Conservation (phyloP, 305 asterid species). For the Fraxinus platypoda region DNA sequence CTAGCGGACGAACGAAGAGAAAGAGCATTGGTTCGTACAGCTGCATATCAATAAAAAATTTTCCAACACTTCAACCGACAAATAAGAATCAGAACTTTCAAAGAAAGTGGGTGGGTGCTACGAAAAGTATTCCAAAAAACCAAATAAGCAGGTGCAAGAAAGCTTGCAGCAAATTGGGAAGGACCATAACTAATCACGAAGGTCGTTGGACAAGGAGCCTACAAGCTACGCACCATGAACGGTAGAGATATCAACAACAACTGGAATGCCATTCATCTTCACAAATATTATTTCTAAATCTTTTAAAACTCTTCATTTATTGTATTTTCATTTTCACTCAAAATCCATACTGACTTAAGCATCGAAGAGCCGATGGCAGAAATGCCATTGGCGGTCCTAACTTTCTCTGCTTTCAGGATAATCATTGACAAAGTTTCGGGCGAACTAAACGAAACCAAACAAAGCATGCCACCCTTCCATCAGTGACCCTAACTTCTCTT, state of each 20-base stretch:
- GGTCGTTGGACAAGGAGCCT: not conserved
- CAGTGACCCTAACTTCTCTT: too few relatives aligned
- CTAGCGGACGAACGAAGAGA: too few relatives aligned
- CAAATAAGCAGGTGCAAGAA: not conserved
- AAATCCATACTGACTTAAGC: too few relatives aligned
- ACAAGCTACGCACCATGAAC: not conserved
- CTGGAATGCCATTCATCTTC: too few relatives aligned
- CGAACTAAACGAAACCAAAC: not conserved
- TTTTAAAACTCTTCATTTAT: too few relatives aligned
- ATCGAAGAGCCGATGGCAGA: too few relatives aligned
- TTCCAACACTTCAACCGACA: not conserved
- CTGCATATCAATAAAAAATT: too few relatives aligned
- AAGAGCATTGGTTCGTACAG: not conserved
- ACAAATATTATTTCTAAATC: not conserved
- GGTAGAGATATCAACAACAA: not conserved
- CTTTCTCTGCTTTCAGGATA: too few relatives aligned
- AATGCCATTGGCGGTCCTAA: too few relatives aligned
- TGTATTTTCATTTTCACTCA: too few relatives aligned
- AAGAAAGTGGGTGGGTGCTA: not conserved
- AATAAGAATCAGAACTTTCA: not conserved
- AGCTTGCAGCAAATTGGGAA: not conserved
- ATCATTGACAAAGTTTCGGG: too few relatives aligned
- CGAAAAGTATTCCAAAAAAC: not conserved
- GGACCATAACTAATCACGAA: not conserved
- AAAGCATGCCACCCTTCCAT: not conserved